Evolutionary conservation across 1,284 basidiomycete species (phyloP), one percentile per base, ranked within the genome.

Genomic region (Trichosporon faecale): DNA sequence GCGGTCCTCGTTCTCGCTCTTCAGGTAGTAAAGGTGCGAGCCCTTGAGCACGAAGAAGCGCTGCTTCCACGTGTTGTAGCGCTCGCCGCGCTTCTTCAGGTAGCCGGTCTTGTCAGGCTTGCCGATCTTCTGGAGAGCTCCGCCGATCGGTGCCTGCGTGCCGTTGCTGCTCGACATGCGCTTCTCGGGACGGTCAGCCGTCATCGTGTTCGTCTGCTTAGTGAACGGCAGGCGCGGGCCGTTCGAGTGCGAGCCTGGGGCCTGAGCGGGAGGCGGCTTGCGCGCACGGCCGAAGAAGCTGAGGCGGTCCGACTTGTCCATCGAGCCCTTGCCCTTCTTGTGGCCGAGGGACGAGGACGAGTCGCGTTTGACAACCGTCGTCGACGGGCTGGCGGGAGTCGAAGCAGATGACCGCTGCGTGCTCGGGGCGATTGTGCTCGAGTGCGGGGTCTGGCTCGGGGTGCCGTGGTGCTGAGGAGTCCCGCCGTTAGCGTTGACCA

Each of bases 31-130:
- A 67, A 98, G 77, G 84, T 96, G 91, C 0, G 90, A 87, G 0
- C 94, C 96, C 84, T 98, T 97, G 79, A 99, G 88, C n/a, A 97
- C 89, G 76, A 97, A 93, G 85, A 93, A 99, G 64, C 96, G 87
- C 76, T 88, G 82, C 85, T 98, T 98, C 97, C 96, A 99, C 16
- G 88, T 88, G 78, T 93, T 94, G 84, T 98, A 98, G 70, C 91
- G 87, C 68, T 98, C 96, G 21, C 94, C 93, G 84, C 91, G 93
- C 88, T 99, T 99, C 81, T 92, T 88, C 89, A 99, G 91, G 91
- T 94, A 98, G 9, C 97, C 95, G 27, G 87, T 86, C 80, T 92
- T 89, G 84, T 98, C 95, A 16, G 93, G 89, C 52, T 88, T 88
- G 16, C 95, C 94, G 73, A 98, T 95, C 83, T 95, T 92, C 72